Evolutionary conservation across 2,329 filamentous ascomycete genomes (phyloP).

Genomic region (Immersiporthe knoxdaviesiana): DNA sequence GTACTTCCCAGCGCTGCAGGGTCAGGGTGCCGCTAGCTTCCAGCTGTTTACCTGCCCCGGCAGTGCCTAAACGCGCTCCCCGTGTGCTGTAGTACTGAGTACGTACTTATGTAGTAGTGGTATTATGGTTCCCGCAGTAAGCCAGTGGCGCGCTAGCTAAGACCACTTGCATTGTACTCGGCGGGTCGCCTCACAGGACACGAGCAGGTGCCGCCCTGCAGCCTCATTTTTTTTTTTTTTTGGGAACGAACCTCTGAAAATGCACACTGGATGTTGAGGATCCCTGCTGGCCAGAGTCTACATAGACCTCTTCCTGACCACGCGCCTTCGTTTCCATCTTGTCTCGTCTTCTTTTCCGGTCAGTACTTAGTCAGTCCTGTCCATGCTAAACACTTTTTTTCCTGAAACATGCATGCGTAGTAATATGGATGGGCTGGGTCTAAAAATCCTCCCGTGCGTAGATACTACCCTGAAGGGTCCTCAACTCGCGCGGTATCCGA

Average conservation of each 20-base stretch:
- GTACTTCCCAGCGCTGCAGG: not conserved
- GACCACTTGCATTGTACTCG: not conserved
- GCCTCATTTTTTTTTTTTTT: not conserved
- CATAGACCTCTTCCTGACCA: not conserved
- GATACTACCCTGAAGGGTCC: not conserved
- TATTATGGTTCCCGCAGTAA: not conserved
- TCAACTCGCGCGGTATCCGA: not conserved
- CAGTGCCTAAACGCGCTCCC: not conserved
- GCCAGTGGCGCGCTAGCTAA: not conserved
- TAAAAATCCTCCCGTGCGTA: not conserved
- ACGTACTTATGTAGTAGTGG: too few species aligned
- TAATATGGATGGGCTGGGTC: not conserved
- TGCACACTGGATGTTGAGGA: not conserved
- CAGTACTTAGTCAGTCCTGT: not conserved
- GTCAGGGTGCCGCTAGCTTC: slow-evolving; percentile 2
- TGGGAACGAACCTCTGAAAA: not conserved
- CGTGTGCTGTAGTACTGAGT: not conserved
- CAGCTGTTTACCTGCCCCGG: not conserved
- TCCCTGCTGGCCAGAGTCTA: not conserved
- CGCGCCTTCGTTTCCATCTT: not conserved
- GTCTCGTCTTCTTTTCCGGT: not conserved
- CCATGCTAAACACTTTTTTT: not conserved
- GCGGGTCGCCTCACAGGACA: not conserved
- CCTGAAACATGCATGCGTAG: not conserved
- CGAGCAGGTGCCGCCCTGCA: slow-evolving; percentile 1